phyloP scores from a whole-genome alignment of 2,329 filamentous ascomycete species.

The Fusarium transvaalense region DNA sequence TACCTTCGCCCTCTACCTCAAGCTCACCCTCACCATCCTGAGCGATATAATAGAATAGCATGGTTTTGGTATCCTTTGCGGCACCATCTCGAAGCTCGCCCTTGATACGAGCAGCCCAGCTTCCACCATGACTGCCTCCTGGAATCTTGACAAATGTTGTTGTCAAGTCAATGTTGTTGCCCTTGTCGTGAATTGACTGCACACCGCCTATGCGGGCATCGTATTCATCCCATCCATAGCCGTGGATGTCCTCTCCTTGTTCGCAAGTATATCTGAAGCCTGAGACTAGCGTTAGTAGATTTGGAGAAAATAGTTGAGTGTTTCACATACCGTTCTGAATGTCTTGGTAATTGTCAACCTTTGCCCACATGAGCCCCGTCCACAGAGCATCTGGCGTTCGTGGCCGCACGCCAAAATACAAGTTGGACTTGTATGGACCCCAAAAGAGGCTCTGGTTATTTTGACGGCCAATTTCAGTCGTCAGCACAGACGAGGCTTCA shows the following conservation, averaged over 20 bases:
- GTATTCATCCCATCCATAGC: conserved; percentile 98
- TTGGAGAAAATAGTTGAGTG: background rate
- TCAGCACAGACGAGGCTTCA: conserved; percentile 56
- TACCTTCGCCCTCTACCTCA: conserved; percentile 66
- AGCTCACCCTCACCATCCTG: conserved; percentile 80
- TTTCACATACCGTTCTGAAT: conserved; percentile 76
- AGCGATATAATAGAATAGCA: conserved; percentile 83
- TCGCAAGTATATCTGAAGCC: conserved; percentile 95
- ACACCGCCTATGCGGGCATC: conserved; percentile 88
- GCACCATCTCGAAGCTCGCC: conserved; percentile 80
- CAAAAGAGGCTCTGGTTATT: conserved; percentile 91
- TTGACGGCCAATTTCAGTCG: conserved; percentile 63
- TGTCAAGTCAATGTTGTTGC: conserved; percentile 89
- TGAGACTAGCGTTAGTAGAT: conserved; percentile 52
- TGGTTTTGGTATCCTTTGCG: conserved; percentile 75
- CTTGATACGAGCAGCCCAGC: conserved; percentile 90
- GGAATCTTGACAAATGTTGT: conserved; percentile 95
- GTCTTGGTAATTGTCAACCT: conserved; percentile 81
- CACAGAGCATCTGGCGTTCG: conserved; percentile 84
- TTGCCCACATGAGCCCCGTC: conserved; percentile 89
- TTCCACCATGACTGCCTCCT: conserved; percentile 86
- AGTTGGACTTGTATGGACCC: conserved; percentile 93
- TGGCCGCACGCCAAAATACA: conserved; percentile 93
- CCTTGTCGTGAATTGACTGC: conserved; percentile 90
- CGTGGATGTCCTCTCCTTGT: conserved; percentile 91